Percentiles rank a stretch among this genome's conserved stretches.
phyloP scores from a whole-genome alignment of 2,329 filamentous ascomycete species.

The Cladosporium sp. region DNA sequence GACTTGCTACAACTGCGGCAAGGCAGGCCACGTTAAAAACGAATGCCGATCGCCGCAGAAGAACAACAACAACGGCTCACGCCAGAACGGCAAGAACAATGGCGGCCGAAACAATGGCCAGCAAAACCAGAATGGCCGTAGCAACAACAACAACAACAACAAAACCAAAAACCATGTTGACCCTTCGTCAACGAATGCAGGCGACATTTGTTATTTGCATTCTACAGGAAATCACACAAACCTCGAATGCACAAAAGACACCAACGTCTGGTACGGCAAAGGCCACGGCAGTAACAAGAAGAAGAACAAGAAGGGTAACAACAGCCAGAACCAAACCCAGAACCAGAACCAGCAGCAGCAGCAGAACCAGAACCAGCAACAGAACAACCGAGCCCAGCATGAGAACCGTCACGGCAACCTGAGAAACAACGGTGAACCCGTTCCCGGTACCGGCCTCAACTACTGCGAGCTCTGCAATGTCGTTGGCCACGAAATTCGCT shows the following conservation, averaged over 20 bases:
- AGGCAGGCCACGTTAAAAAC: neutral
- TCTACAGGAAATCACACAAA: neutral
- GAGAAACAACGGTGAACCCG: neutral
- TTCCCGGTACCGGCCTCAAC: neutral
- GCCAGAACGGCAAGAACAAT: neutral
- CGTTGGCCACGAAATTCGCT: neutral
- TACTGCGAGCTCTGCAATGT: slow-evolving; percentile 14
- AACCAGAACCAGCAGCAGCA: neutral
- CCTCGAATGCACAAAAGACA: neutral
- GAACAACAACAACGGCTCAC: neutral
- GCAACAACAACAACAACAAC: neutral
- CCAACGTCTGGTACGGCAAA: neutral
- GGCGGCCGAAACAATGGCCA: neutral
- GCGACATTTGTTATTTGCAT: slow-evolving; percentile 1
- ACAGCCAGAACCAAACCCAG: neutral
- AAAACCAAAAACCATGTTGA: neutral
- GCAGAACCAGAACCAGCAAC: neutral
- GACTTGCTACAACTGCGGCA: neutral
- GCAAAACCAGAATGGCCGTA: neutral
- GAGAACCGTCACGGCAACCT: neutral
- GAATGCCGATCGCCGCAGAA: neutral
- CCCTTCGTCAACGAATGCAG: neutral
- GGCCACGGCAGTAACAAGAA: neutral
- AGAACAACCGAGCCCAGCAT: neutral
- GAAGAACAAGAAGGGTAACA: neutral